phyloP scores from a whole-genome alignment of 2,329 filamentous ascomycete species.

The Colletotrichum australisinense region DNA sequence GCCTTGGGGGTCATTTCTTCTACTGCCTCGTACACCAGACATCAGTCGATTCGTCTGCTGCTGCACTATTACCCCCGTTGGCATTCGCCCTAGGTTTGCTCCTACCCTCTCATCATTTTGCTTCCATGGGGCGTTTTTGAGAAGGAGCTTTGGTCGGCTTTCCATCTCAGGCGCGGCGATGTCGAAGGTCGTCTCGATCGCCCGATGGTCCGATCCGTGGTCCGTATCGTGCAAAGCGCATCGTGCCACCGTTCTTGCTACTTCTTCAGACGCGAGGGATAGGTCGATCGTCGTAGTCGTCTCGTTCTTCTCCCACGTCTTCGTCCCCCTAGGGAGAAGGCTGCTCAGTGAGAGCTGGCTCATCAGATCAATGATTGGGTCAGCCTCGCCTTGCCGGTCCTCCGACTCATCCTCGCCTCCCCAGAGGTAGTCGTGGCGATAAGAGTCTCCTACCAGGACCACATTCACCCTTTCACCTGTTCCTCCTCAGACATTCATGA shows the following conservation, averaged over 20 bases:
- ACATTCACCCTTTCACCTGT: too few relatives aligned
- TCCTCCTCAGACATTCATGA: too few relatives aligned
- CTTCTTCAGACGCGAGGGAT: slow-evolving; percentile 38
- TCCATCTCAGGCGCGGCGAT: slow-evolving; percentile 13
- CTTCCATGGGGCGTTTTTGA: slow-evolving; percentile 44
- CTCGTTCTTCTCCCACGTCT: too few relatives aligned
- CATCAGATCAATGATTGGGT: too few relatives aligned
- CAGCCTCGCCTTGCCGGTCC: too few relatives aligned
- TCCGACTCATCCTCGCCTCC: too few relatives aligned
- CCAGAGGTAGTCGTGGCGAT: too few relatives aligned
- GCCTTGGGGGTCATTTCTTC: slow-evolving; percentile 38
- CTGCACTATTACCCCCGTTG: slow-evolving; percentile 35
- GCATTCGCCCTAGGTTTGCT: slow-evolving; percentile 36
- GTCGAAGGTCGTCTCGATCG: slow-evolving; percentile 46
- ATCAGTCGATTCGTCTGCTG: slow-evolving; percentile 19
- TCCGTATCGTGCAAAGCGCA: slow-evolving; percentile 37
- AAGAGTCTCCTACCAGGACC: too few relatives aligned
- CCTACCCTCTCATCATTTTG: slow-evolving; percentile 36
- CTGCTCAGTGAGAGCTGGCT: too few relatives aligned
- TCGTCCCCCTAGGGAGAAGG: too few relatives aligned
- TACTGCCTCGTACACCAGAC: slow-evolving; percentile 8
- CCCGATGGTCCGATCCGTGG: slow-evolving; percentile 44
- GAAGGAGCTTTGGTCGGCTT: slow-evolving; percentile 32
- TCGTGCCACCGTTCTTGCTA: slow-evolving; percentile 35
- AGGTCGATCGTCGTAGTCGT: slow-evolving; percentile 42